Evolutionary conservation across 164 flowering plant species (phyloP), one percentile per base, ranked within the genome.

Genomic region (Macadamia tetraphylla): DNA sequence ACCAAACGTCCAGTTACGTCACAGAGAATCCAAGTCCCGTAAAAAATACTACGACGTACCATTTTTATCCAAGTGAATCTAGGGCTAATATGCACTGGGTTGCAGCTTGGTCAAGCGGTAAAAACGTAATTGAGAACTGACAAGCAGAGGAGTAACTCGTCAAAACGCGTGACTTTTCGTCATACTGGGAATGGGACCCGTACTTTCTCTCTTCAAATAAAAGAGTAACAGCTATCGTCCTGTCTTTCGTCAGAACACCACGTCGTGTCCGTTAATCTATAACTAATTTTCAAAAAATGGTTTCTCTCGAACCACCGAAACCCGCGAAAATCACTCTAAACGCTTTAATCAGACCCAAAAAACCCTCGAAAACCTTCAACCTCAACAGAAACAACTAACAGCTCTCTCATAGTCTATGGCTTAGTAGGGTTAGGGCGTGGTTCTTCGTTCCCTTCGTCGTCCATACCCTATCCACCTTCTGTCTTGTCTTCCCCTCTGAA

Each of bases 361-460:
- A 68, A 35, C 5, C 72, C 40, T 2, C 74, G 53, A 67, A 67
- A 64, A 15, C 15, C 60, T 62, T 60, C 29, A 30, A 48, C 61
- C 42, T 15, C 62, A n/a, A 62, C 40, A 35, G 23, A 35, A 35
- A 31, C 42, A 35, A 57, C 18, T 61, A 49, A 56, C 68, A 46
- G 43, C 51, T 35, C 51, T 35, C 40, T 35, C 58, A 12, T 52
- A 48, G 29, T n/a, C 61, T 51, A 71, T 64, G 66, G 73, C 13
- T 35, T 64, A 42, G 52, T 74, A 70, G 74, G 76, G 77, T 68
- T 76, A 66, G 74, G 74, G 76, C 75, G 73, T 62, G 63, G 1
- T 51, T 63, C 18, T 9, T 18, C 17, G 58, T 63, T 68, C 14
- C 46, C 31, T 52, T 48, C 53, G 62, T 29, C 30, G 3, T 29